Evolutionary conservation across 768 basidiomycete species (phyloP), one percentile per base, ranked within the genome.

Genomic region (Suillus weaverae): DNA sequence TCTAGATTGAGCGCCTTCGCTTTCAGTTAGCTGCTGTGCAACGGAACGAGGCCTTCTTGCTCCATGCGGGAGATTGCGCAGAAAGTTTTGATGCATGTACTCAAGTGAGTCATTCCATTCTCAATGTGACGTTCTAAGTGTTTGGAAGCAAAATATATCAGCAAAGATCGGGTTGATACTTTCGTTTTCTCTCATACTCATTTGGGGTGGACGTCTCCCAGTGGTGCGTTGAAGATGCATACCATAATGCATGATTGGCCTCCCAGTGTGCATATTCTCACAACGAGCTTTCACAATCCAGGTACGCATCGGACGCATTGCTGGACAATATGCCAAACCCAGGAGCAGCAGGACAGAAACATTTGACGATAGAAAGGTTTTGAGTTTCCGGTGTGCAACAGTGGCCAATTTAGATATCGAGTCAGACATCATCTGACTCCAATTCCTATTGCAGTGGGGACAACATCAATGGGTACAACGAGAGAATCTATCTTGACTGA

Each of bases 61-160:
- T 99, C 3, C 97, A 99, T 67, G 97, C 97, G 0, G 97, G 97
- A 2, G 97, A 99, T 72, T 99, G 97, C 71, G 95, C 94, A n/a
- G 94, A 96, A 76, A 91, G 92, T 74, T 96, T 97, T 71, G 90
- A 92, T 70, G 94, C 93, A 0, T 95, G 94, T 74, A 94, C 92
- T 0, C 86, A 93, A 67, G 92, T 93, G 73, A 70, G 85, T 81
- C 44, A 35, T 59, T 39, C 48, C 7, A 48, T 63, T 35, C 39
- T 71, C 54, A 59, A 57, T 69, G 62, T 60, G 62, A 60, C 62
- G 7, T 63, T 38, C 43, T 68, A 33, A 70, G 51, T 48, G 38
- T n/a, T 66, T 41, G 51, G 20, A 69, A 94, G 92, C 86, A 93
- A 79, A 92, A 94, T 69, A 93, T 97, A 66, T 87, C 92, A 41